phyloP scores from a whole-genome alignment of 2,329 filamentous ascomycete genomes.

The Clonostachys sp. region DNA sequence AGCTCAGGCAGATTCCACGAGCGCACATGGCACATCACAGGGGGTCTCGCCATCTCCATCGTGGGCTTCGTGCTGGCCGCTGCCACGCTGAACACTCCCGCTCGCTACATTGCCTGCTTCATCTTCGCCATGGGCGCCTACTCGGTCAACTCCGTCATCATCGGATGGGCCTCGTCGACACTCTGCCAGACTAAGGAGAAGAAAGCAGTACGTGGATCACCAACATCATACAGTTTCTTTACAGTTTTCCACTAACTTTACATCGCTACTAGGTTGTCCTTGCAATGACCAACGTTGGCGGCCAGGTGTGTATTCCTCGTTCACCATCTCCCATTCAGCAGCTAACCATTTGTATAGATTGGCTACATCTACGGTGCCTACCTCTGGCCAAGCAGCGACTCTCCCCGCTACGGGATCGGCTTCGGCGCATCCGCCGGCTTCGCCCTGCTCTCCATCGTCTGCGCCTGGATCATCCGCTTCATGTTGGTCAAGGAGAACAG shows the following conservation, averaged over 20 bases:
- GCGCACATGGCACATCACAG: constrained; percentile 44
- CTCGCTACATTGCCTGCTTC: constrained; percentile 33
- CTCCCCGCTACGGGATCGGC: constrained; percentile 36
- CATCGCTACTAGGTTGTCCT: constrained; percentile 21
- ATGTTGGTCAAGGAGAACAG: constrained; percentile 34
- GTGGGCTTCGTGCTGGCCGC: constrained; percentile 34
- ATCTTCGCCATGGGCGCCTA: constrained; percentile 36
- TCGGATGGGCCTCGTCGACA: constrained; percentile 38
- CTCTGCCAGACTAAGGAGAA: constrained; percentile 43
- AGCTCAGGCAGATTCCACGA: constrained; percentile 43
- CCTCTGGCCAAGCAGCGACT: constrained; percentile 38
- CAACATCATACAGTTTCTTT: neutral
- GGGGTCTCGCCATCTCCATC: constrained; percentile 31
- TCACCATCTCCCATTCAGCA: neutral
- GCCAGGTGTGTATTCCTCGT: constrained; percentile 10
- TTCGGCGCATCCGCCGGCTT: constrained; percentile 39
- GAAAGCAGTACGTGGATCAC: constrained; percentile 27
- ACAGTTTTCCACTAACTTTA: neutral
- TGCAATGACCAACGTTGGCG: constrained; percentile 42
- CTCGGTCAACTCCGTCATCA: constrained; percentile 38
- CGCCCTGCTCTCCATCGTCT: constrained; percentile 24
- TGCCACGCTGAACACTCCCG: constrained; percentile 27
- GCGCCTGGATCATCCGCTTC: constrained; percentile 35
- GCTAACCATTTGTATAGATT: constrained; percentile 15
- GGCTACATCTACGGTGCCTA: constrained; percentile 47